Evolutionary conservation across 176 grass and related monocot genomes (phyloP).

Genomic region (Chrysopogon serrulatus): DNA sequence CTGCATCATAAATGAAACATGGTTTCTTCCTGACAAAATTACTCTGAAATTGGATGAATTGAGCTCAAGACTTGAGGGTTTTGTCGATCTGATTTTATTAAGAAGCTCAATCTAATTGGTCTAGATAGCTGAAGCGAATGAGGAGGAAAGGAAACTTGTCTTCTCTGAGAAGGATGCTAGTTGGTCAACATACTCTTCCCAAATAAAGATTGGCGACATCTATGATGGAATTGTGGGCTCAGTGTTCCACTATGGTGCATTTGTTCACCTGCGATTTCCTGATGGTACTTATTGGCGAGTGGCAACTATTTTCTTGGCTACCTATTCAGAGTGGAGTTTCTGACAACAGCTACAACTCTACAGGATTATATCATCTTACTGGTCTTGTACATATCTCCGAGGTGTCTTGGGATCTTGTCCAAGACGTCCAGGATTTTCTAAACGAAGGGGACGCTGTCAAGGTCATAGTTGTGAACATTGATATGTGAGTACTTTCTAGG

Average conservation of each 20-base stretch:
- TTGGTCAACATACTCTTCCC: conserved; percentile 61
- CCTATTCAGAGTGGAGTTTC: conserved; percentile 1
- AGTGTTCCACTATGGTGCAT: conserved; percentile 84
- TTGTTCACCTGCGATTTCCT: conserved; percentile 78
- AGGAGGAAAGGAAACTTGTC: conserved; percentile 79
- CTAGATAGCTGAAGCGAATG: conserved; percentile 65
- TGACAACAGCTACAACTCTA: conserved; percentile 3
- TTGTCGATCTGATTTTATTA: neutral
- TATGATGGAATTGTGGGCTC: conserved; percentile 73
- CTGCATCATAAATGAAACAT: neutral
- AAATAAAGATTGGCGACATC: conserved; percentile 50
- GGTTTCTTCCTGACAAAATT: neutral
- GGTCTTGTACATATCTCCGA: conserved; percentile 94
- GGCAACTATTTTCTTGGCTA: neutral
- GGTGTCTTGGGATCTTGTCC: conserved; percentile 94
- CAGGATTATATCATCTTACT: conserved; percentile 77
- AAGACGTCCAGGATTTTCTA: conserved; percentile 85
- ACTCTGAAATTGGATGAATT: neutral
- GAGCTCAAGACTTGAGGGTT: neutral
- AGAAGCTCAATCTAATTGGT: neutral
- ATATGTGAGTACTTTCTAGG: conserved; percentile 45
- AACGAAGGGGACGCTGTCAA: conserved; percentile 69
- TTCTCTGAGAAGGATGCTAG: conserved; percentile 84
- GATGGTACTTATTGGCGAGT: conserved; percentile 61
- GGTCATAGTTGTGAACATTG: conserved; percentile 70